Evolutionary conservation across 176 grass and related monocot species (phyloP), one percentile per base, ranked within the genome.

Genomic region (Aegilops bicornis): DNA sequence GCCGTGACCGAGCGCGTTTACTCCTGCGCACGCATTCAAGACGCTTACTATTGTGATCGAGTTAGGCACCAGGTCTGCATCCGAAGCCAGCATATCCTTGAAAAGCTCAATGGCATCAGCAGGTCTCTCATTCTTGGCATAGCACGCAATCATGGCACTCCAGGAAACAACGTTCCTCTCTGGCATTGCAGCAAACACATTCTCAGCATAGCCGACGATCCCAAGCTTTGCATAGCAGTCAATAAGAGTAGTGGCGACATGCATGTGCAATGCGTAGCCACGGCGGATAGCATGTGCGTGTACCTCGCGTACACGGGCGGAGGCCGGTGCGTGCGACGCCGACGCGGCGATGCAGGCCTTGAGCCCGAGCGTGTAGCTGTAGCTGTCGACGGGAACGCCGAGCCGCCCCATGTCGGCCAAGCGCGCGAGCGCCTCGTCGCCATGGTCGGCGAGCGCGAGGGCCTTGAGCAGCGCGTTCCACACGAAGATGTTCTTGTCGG

Each of bases 61-160:
- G 47, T 93, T 95, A 7, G 94, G 91, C 69, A 89, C 78, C 68
- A 87, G 37, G 56, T 87, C 84, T 31, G 76, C 27, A 64, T 96
- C 88, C 29, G 61, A 87, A 75, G 82, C 73, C 60, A 94, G 69
- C 94, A 96, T 98, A 72, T 91, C 76, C 56, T 82, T 63, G 84
- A 98, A 96, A n/a, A 98, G 88, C 36, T 78, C 64, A 36, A 98
- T 65, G 1, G 97, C 91, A 83, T 93, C 86, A 66, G 79, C 89
- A 22, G 93, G 78, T n/a, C 86, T 82, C 77, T 99, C 94, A n/a
- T 96, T 94, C 82, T 95, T 89, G 33, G 89, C 83, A 31, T 96
- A 94, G 82, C 92, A 98, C 27, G 79, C 84, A 82, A 98, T 94
- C 97, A 98, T 96, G 83, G 97, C 93, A 68, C 90, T 98, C 94